Evolutionary conservation across 805 yeast species (phyloP).

Genomic region (Candida suzukii): DNA sequence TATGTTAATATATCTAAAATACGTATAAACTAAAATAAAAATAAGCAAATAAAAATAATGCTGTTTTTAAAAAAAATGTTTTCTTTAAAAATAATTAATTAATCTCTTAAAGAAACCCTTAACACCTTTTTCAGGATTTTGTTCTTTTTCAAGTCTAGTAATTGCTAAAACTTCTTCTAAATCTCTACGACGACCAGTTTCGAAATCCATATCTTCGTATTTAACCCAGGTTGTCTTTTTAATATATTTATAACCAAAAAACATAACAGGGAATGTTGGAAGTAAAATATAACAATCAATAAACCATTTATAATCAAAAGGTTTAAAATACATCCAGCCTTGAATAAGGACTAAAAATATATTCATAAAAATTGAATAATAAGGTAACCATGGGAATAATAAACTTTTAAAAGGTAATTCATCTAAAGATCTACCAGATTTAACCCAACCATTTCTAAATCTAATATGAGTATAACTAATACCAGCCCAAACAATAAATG

Average conservation of each 20-base stretch:
- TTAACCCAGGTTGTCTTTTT: constrained; percentile 24
- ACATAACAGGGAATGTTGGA: constrained; percentile 45
- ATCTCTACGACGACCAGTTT: constrained; percentile 39
- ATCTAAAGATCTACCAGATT: constrained; percentile 32
- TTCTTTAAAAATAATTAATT: not conserved
- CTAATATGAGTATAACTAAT: constrained; percentile 50
- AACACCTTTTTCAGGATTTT: not conserved
- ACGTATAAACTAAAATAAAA: too few species aligned
- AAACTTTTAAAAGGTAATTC: constrained; percentile 49
- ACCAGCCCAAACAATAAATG: constrained; percentile 62
- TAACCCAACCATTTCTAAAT: constrained; percentile 42
- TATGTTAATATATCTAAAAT: too few species aligned
- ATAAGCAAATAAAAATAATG: too few species aligned
- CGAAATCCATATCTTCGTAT: constrained; percentile 40
- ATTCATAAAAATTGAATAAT: constrained; percentile 42
- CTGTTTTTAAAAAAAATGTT: too few species aligned
- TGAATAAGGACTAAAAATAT: constrained; percentile 51
- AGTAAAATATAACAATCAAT: constrained; percentile 58
- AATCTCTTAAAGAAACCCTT: not conserved
- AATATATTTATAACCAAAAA: constrained; percentile 15
- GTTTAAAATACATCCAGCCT: constrained; percentile 59
- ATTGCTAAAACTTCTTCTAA: constrained; percentile 15
- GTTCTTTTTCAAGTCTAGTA: not conserved
- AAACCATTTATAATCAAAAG: constrained; percentile 48
- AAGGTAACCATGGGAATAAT: constrained; percentile 46